These are phyloP conservation scores for Mycosphaerella sp. DNA, from an alignment of 2,329 filamentous ascomycete species.

Conservation along the genomic window DNA sequence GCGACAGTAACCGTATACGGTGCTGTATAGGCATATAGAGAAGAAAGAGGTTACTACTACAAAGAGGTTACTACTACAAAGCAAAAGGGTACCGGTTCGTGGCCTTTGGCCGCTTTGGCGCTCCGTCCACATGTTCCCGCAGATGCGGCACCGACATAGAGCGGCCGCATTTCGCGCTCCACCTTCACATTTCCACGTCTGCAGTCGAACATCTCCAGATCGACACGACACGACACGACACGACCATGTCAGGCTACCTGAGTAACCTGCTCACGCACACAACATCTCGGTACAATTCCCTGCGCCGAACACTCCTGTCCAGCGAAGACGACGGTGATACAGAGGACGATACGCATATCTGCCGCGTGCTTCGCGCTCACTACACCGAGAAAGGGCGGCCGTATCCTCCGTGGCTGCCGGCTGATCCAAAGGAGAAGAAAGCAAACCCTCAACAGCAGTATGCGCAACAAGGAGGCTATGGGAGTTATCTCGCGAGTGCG, in stretches of 20 bases:
- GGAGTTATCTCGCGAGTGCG: constrained; percentile 29
- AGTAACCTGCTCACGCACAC: constrained; percentile 59
- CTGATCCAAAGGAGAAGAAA: constrained; percentile 66
- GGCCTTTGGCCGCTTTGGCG: too few relatives aligned
- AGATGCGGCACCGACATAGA: too few relatives aligned
- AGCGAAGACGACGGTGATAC: constrained; percentile 50
- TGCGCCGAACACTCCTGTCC: constrained; percentile 62
- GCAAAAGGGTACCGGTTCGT: too few relatives aligned
- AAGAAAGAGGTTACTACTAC: too few relatives aligned
- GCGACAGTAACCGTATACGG: too few relatives aligned
- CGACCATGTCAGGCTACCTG: constrained; percentile 71
- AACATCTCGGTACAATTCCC: constrained; percentile 52
- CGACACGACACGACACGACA: not conserved
- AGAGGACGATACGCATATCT: constrained; percentile 89
- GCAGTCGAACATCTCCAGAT: not conserved
- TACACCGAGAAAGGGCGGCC: constrained; percentile 80
- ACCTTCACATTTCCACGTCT: too few relatives aligned
- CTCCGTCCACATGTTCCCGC: too few relatives aligned
- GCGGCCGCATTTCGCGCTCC: too few relatives aligned
- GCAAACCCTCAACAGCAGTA: constrained; percentile 32
- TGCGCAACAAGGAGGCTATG: constrained; percentile 28
- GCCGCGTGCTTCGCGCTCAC: constrained; percentile 85
- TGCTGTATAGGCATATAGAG: too few relatives aligned
- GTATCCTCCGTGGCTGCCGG: constrained; percentile 81
- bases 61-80: too few relatives aligned